Conservation (phyloP, 306 rosid genomes). For the Quercus robur region DNA sequence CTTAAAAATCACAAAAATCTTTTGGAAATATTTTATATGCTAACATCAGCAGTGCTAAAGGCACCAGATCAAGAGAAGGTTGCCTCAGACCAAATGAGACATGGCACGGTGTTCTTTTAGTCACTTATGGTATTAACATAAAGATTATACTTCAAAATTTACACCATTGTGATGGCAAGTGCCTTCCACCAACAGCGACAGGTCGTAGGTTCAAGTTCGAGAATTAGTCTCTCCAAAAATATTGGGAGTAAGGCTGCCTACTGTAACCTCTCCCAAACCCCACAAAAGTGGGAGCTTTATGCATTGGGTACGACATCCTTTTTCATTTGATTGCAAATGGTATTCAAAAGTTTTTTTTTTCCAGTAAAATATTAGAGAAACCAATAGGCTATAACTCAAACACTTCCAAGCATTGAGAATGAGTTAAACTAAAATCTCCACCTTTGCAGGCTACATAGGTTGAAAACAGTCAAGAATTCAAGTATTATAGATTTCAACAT, state of each 20-base stretch:
- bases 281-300: too few relatives aligned
- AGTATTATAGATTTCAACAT: conserved; percentile 4
- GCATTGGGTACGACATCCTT: too few relatives aligned
- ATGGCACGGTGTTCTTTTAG: background rate
- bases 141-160: background rate
- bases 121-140: background rate
- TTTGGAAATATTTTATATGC: background rate
- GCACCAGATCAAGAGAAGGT: background rate
- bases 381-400: background rate
- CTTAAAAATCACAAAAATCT: background rate
- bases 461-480: background rate
- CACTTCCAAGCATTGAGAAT: background rate
- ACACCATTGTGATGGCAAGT: background rate
- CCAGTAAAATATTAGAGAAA: background rate
- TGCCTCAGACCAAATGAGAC: background rate
- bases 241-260: too few relatives aligned
- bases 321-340: background rate
- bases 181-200: too few relatives aligned
- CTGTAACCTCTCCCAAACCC: too few relatives aligned
- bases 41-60: background rate
- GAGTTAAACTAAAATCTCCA: background rate
- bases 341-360: background rate
- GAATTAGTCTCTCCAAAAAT: too few relatives aligned
- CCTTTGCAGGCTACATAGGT: background rate
- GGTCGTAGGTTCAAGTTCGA: too few relatives aligned